phyloP scores from a whole-genome alignment of 169 alveolate species.

The Miamiensis avidus region DNA sequence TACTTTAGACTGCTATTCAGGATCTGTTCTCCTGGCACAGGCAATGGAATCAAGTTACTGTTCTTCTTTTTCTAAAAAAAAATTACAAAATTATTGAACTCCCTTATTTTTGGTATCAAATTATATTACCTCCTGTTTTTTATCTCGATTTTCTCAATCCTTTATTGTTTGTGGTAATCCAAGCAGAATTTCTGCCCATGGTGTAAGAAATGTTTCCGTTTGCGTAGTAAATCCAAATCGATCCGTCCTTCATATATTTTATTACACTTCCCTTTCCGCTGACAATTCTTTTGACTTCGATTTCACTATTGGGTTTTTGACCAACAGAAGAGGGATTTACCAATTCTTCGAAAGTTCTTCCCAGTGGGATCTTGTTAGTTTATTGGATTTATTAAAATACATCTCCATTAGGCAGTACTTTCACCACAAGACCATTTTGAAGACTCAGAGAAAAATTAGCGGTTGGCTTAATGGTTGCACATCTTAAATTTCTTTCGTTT shows the following conservation, averaged over 20 bases:
- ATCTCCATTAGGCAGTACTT: constrained; percentile 74
- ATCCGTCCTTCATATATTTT: constrained; percentile 73
- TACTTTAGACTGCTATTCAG: constrained; percentile 69
- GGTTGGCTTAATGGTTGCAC: constrained; percentile 17
- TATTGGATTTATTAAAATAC: constrained; percentile 48
- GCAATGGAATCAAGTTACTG: constrained; percentile 67
- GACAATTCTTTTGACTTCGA: constrained; percentile 77
- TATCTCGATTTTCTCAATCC: constrained; percentile 62
- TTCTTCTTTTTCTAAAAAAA: constrained; percentile 43
- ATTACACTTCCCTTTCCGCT: constrained; percentile 77
- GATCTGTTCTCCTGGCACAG: constrained; percentile 76
- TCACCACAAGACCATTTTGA: constrained; percentile 72
- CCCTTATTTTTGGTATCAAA: constrained; percentile 49
- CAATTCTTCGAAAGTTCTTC: constrained; percentile 29
- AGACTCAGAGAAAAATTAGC: constrained; percentile 67
- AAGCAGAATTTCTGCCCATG: constrained; percentile 52
- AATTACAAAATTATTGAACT: constrained; percentile 36
- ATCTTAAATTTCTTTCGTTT: constrained; percentile 14
- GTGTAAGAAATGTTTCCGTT: constrained; percentile 70
- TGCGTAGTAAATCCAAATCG: constrained; percentile 63
- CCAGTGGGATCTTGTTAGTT: constrained; percentile 20
- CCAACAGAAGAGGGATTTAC: constrained; percentile 28
- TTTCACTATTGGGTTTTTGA: constrained; percentile 30
- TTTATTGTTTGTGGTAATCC: constrained; percentile 75
- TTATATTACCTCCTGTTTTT: constrained; percentile 33